Evolutionary conservation across 441 rosid genomes (phyloP).

Genomic region (Arabidopsis hybrid): DNA sequence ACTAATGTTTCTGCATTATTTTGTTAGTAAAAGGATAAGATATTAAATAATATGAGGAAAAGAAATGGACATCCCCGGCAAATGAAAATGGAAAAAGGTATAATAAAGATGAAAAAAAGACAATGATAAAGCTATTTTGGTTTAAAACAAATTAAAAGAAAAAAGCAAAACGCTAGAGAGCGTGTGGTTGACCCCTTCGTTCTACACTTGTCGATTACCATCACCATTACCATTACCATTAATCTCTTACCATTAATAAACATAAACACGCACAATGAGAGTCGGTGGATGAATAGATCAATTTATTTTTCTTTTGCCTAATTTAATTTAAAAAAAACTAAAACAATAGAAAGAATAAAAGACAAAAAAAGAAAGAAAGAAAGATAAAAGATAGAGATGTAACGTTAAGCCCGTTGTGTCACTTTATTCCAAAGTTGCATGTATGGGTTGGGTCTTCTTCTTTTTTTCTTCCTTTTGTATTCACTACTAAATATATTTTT

Average conservation of each 20-base stretch:
- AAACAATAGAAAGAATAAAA: slow-evolving; percentile 13
- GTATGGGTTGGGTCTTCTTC: slow-evolving; percentile 22
- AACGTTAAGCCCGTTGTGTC: slow-evolving; percentile 28
- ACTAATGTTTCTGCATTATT: slow-evolving; percentile 1
- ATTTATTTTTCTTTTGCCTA: slow-evolving; percentile 2
- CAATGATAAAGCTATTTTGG: slow-evolving; percentile 19
- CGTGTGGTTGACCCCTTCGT: slow-evolving; percentile 41
- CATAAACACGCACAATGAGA: slow-evolving; percentile 21
- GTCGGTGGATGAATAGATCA: slow-evolving; percentile 43
- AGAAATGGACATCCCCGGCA: slow-evolving; percentile 5
- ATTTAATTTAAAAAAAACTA: background rate
- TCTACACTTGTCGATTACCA: slow-evolving; percentile 6
- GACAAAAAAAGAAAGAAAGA: background rate
- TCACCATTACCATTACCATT: background rate
- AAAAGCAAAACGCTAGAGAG: slow-evolving; percentile 35
- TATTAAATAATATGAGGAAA: background rate
- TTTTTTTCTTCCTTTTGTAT: background rate
- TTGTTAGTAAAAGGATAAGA: too few species aligned
- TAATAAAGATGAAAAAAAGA: slow-evolving; percentile 22
- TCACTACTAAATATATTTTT: background rate
- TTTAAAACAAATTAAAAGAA: background rate
- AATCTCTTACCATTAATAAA: background rate
- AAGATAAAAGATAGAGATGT: slow-evolving; percentile 27
- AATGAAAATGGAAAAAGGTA: slow-evolving; percentile 9
- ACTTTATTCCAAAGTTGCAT: slow-evolving; percentile 46